Base-by-base conservation (phyloP, 495 filamentous ascomycete genomes). In the Aspergillus affinis region DNA sequence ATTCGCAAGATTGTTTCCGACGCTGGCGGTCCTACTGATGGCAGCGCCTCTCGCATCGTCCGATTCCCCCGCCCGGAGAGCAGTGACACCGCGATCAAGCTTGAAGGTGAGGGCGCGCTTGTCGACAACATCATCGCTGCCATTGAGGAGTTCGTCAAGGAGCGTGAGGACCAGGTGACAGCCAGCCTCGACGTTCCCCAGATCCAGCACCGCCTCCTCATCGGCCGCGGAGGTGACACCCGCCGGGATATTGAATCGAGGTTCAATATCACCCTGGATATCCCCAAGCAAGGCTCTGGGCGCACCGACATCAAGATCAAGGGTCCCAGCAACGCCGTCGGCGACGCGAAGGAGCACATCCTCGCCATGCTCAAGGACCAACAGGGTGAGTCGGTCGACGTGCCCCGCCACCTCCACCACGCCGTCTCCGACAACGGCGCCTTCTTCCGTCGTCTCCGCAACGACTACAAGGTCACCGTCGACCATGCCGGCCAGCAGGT, bases 171-270 rank as follows among this genome's bases (percentile, higher is more conserved):
- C 65, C 89, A 95, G 69, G 83, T 88, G 27, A 86, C 84, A 5
- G 88, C 88, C 59, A 79, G 74, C n/a, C 59, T 96, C 47, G 91
- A 96, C 5, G 87, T 98, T 20, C 86, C 91, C 21, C 84, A 86
- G 4, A 87, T 93, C 56, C 96, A 96, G 78, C 95, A 98, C 70
- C 84, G 92, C 32, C 80, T 90, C 10, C 82, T 99, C 15, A 97
- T 99, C 65, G 94, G 94, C 49, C 90, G 91, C 45, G 92, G 92
- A 59, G 94, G 94, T 55, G 91, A 94, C 54, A 87, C 86, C 41
- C 86, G 92, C 61, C 88, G 90, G 53, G 81, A 84, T 48, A 84
- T 99, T n/a, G 94, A 98, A 76, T 84, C 88, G 21, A 84, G 91
- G 69, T 96, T 98, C 81, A 87, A 86, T 58, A 86, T 99, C 64